Base-by-base conservation (phyloP, 495 filamentous ascomycete species). In the Penicillium paradoxum region DNA sequence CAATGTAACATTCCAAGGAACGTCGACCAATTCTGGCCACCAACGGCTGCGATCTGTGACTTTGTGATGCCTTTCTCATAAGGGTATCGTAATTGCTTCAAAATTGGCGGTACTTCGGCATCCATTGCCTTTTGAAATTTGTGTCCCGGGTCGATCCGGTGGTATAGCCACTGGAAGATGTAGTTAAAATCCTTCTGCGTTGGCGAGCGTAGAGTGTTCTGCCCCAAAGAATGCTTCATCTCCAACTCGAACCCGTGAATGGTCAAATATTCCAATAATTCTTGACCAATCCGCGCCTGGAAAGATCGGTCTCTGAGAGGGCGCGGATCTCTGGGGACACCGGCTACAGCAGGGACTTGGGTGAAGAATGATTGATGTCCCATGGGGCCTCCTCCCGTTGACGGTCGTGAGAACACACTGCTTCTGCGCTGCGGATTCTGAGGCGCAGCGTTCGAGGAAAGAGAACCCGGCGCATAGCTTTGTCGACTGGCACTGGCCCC, bases 131-230 rank as follows among this genome's bases (percentile, higher is more conserved):
- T 95, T 55, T 86, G 84, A 63, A 97, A 96, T 14, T 85, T 82
- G 64, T 97, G 95, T 49, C 85, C 85, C 0, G 93, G 91, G 64
- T 99, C 93, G 53, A 99, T 90, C 37, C 89, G 86, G 58, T 88
- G 87, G 66, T 99, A 99, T 1, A 99, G 79, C 87, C 90, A 99
- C 69, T 97, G 90, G 68, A 99, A 99, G 70, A 97, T 91, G 58
- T 79, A 84, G 63, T 91, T 89, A 71, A 97, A 99, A 66, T 99
- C 93, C 64, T 97, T 99, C 60, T 96, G 90, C 4, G 91, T 97
- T n/a, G 93, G 95, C 33, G 86, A 91, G 44, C 86, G 89, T 61
- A 93, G 81, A 15, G 88, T 87, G 55, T 96, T 96, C 44, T 89
- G 84, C 3, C 87, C 84, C 25, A 99, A 75, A 25, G 84, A 85